Percentiles rank a stretch among this genome's conserved stretches.
These are phyloP conservation scores for Phytopythium sindhum DNA, from an alignment of 352 stramenopile species.

Conservation along the genomic window DNA sequence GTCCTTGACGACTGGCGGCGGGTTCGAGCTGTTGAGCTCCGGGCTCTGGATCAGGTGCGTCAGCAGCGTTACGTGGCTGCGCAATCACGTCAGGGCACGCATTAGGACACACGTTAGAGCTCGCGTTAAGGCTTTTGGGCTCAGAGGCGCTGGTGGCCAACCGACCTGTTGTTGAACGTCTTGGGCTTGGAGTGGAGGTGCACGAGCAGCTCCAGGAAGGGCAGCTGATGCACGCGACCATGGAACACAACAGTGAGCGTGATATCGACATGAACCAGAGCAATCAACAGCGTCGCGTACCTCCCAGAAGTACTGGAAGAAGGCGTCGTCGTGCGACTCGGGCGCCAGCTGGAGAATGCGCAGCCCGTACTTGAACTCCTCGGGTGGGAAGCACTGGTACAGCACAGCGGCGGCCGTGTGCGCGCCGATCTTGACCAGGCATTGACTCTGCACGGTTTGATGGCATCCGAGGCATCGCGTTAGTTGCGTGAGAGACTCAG, in stretches of 20 bases:
- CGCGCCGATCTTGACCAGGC: constrained; percentile 78
- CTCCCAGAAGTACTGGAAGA: constrained; percentile 89
- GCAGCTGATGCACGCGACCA: constrained; percentile 29
- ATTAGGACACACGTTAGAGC: not conserved
- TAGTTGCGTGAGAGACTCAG: not conserved
- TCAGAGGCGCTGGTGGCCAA: not conserved
- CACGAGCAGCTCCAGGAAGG: constrained; percentile 80
- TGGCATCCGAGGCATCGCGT: constrained; percentile 10
- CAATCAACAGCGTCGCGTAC: constrained; percentile 21
- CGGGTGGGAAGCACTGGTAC: constrained; percentile 77
- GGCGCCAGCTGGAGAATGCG: constrained; percentile 73
- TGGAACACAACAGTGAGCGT: not conserved
- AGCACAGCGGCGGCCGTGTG: constrained; percentile 77
- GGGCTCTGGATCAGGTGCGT: constrained; percentile 82
- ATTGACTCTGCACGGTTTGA: constrained; percentile 55
- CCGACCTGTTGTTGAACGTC: constrained; percentile 65
- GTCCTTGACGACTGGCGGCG: constrained; percentile 54
- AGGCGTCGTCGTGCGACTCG: constrained; percentile 62
- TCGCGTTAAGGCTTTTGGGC: not conserved
- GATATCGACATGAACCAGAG: not conserved
- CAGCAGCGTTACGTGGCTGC: constrained; percentile 66
- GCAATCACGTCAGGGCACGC: constrained; percentile 7
- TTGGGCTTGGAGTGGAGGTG: constrained; percentile 72
- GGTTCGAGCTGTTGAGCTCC: constrained; percentile 79
- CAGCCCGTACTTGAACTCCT: constrained; percentile 81